These are phyloP conservation scores for Cucurbita pepo DNA, from an alignment of 306 rosid genomes.

Conservation along the genomic window DNA sequence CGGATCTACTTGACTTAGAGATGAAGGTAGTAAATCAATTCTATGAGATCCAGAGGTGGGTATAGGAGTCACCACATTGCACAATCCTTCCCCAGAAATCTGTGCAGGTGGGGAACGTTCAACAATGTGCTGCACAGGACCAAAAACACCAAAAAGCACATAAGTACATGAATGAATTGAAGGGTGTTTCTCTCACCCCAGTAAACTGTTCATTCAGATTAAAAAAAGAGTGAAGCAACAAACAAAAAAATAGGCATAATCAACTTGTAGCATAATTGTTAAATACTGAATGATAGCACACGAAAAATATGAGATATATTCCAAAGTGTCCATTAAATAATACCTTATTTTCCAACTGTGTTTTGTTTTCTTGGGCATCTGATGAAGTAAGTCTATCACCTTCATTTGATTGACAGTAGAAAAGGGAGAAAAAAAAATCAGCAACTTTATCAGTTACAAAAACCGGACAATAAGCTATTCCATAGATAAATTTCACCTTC, in stretches of 20 bases:
- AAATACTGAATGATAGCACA: not conserved
- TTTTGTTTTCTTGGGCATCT: slow-evolving; percentile 15
- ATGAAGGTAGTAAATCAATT: slow-evolving; percentile 60
- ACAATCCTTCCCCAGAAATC: slow-evolving; percentile 23
- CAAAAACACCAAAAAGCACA: not conserved
- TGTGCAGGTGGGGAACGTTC: slow-evolving; percentile 18
- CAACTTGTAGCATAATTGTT: not conserved
- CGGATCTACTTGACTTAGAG: slow-evolving; percentile 74
- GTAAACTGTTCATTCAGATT: not conserved
- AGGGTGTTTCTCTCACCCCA: not conserved
- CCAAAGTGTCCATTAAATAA: not conserved
- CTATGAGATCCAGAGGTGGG: slow-evolving; percentile 23
- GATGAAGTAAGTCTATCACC: slow-evolving; percentile 12
- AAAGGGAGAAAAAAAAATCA: slow-evolving; percentile 8
- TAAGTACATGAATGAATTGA: not conserved
- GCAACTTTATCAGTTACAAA: slow-evolving; percentile 8
- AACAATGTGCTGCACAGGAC: slow-evolving; percentile 21
- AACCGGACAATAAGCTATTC: not conserved
- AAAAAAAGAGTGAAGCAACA: not conserved
- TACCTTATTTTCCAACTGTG: slow-evolving; percentile 34
- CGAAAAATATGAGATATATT: not conserved
- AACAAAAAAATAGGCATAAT: not conserved
- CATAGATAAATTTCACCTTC: slow-evolving; percentile 15
- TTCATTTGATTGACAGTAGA: slow-evolving; percentile 11
- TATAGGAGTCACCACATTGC: slow-evolving; percentile 5